phyloP scores from a whole-genome alignment of 2,329 filamentous ascomycete genomes.

The Fonsecaea pugnacius region DNA sequence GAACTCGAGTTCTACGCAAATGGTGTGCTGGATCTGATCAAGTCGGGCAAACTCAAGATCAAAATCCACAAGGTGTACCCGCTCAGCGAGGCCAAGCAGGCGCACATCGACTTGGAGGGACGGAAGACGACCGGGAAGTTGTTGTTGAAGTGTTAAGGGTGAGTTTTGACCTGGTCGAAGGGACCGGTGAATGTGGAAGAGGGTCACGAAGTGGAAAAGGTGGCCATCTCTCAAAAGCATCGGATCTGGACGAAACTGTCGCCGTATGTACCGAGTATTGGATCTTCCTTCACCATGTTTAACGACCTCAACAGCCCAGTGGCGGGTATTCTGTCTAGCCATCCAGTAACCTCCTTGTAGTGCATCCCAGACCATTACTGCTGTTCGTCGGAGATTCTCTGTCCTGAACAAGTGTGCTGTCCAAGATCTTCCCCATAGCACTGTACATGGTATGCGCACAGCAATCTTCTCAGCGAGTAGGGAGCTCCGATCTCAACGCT shows the following conservation, averaged over 20 bases:
- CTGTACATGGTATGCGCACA: neutral
- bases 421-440: neutral
- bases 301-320: neutral
- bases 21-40: conserved; percentile 74
- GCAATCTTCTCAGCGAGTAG: neutral
- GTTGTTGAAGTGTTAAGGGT: conserved; percentile 65
- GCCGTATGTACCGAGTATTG: neutral
- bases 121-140: conserved; percentile 84
- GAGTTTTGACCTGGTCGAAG: neutral
- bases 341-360: neutral
- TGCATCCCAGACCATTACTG: neutral
- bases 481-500: neutral
- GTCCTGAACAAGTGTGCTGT: neutral
- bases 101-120: conserved; percentile 79
- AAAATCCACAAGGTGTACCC: conserved; percentile 78
- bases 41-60: conserved; percentile 70
- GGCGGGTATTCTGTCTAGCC: neutral
- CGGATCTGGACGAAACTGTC: neutral
- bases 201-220: neutral
- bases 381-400: neutral
- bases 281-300: neutral
- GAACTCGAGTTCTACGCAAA: conserved; percentile 72
- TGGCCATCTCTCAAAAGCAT: neutral
- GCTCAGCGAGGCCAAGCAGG: conserved; percentile 70
- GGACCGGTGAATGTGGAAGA: neutral